Evolutionary conservation across 2,329 filamentous ascomycete species (phyloP).

Genomic region (Helotiales sp.): DNA sequence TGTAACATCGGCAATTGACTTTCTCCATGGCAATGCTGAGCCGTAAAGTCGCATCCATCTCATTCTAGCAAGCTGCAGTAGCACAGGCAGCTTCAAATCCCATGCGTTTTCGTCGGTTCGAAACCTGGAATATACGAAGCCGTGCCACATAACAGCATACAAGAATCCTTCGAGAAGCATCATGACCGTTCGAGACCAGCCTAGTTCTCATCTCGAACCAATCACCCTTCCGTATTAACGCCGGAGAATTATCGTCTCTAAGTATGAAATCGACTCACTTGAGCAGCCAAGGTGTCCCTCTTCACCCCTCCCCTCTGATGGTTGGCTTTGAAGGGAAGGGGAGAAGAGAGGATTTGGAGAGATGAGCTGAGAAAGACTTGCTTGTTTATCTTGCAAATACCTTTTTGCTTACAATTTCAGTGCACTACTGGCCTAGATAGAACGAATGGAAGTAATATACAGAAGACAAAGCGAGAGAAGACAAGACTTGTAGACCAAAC

Average conservation of each 20-base stretch:
- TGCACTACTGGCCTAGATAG: neutral
- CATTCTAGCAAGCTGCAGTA: neutral
- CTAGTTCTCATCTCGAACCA: neutral
- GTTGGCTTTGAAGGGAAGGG: neutral
- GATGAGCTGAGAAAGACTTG: neutral
- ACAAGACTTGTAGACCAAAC: conserved; percentile 4
- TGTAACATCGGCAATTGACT: neutral
- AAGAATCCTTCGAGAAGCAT: conserved; percentile 4
- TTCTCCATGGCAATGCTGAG: neutral
- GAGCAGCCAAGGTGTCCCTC: neutral
- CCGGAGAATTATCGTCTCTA: neutral
- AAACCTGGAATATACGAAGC: conserved; percentile 4
- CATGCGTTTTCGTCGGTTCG: neutral
- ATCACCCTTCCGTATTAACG: neutral
- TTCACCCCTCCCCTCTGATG: neutral
- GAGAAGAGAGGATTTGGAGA: too few species aligned
- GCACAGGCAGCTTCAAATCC: neutral
- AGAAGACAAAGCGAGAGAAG: neutral
- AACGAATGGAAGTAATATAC: neutral
- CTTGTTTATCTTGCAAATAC: neutral
- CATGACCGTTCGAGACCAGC: neutral
- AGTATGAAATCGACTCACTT: too few species aligned
- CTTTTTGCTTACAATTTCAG: neutral
- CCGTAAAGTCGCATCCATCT: too few species aligned
- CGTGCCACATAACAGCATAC: neutral